Evolutionary conservation across 2,329 filamentous ascomycete genomes (phyloP).

Genomic region (Hypoxylon sp.): DNA sequence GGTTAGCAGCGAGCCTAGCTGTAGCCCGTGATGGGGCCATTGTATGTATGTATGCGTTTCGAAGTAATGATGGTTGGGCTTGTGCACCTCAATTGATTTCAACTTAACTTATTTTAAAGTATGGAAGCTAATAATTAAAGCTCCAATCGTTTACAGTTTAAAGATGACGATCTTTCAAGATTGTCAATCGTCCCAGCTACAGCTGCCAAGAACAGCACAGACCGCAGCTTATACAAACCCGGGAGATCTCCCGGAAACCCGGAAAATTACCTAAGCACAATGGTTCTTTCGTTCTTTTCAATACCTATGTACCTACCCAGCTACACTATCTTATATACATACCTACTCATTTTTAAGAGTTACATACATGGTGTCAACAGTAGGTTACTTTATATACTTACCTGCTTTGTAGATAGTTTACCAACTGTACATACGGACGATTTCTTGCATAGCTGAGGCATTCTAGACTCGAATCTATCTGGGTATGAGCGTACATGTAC

Average conservation of each 20-base stretch:
- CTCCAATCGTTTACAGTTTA: constrained; percentile 4
- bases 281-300: neutral
- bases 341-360: neutral
- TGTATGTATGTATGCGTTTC: constrained; percentile 1
- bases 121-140: constrained; percentile 1
- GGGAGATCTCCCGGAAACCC: constrained; percentile 35
- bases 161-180: constrained; percentile 22
- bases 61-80: neutral
- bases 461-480: neutral
- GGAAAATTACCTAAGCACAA: constrained; percentile 2
- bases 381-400: neutral
- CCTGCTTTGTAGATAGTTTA: neutral
- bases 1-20: constrained; percentile 33
- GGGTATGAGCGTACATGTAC: neutral
- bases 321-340: too few relatives aligned
- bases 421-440: neutral
- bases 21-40: constrained; percentile 53
- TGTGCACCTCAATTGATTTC: constrained; percentile 1
- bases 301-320: neutral
- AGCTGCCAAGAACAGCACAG: constrained; percentile 17
- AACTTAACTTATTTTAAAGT: neutral
- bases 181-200: constrained; percentile 11
- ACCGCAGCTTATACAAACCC: constrained; percentile 25
- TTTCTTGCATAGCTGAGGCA: neutral
- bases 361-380: neutral